Percentiles rank a stretch among this genome's conserved stretches.
Conservation (phyloP, 2,329 filamentous ascomycete species). For the Cladobotryum mycophilum region DNA sequence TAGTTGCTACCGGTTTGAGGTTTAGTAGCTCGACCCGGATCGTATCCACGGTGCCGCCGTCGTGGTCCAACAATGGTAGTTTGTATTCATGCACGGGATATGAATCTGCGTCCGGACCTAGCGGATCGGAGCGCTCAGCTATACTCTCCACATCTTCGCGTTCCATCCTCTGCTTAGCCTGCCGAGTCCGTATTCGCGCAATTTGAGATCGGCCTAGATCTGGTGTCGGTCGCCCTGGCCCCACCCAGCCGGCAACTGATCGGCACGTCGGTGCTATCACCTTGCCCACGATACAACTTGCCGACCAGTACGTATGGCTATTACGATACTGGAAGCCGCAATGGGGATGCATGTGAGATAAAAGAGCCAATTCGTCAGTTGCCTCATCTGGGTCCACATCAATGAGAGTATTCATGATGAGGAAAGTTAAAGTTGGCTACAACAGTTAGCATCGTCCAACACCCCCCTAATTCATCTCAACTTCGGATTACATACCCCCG, state of each 20-base stretch:
- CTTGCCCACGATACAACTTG: conserved; percentile 66
- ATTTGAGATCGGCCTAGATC: conserved; percentile 65
- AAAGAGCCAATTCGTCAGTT: conserved; percentile 57
- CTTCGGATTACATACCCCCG: conserved; percentile 47
- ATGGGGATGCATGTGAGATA: conserved; percentile 62
- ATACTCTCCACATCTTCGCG: conserved; percentile 59
- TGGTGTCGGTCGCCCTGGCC: conserved; percentile 60
- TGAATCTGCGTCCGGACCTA: conserved; percentile 55
- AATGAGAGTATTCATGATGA: conserved; percentile 72
- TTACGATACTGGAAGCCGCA: conserved; percentile 71
- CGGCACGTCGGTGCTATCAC: conserved; percentile 67
- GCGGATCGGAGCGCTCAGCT: conserved; percentile 60
- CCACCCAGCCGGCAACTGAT: conserved; percentile 67
- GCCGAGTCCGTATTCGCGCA: conserved; percentile 58
- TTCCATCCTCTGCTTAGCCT: conserved; percentile 49
- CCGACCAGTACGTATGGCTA: conserved; percentile 72
- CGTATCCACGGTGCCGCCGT: conserved; percentile 54
- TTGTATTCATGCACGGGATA: conserved; percentile 65
- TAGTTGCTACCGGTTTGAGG: conserved; percentile 42
- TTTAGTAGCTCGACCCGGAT: conserved; percentile 64
- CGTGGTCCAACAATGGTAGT: conserved; percentile 51
- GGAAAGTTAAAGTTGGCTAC: conserved; percentile 59
- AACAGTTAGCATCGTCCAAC: conserved; percentile 4
- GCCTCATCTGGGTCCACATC: conserved; percentile 66
- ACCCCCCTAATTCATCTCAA: neutral